phyloP scores from a whole-genome alignment of 768 basidiomycete species.

The Russula emetica region DNA sequence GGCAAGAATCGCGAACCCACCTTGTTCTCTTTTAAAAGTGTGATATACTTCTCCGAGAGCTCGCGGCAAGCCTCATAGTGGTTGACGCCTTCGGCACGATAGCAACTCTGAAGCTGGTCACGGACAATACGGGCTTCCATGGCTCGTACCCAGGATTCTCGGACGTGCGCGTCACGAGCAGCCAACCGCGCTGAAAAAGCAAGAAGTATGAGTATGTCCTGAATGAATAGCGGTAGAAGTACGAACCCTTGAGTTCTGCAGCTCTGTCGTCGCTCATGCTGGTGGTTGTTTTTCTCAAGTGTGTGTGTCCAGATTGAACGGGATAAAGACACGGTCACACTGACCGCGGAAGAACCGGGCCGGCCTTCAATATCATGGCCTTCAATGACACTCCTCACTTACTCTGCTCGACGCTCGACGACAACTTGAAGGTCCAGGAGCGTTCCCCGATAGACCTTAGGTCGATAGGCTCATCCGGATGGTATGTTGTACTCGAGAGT shows the following conservation, averaged over 20 bases:
- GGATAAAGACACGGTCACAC: too few species aligned
- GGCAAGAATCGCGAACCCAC: conserved; percentile 43
- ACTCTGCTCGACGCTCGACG: neutral
- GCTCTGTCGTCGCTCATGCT: conserved; percentile 38
- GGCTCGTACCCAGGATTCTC: conserved; percentile 90
- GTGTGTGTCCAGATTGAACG: conserved; percentile 5
- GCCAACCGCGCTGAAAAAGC: conserved; percentile 51
- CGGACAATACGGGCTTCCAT: conserved; percentile 91
- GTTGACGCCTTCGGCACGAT: conserved; percentile 86
- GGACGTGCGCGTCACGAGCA: conserved; percentile 69
- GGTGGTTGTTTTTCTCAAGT: conserved; percentile 36
- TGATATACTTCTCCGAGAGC: conserved; percentile 74
- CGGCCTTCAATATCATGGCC: too few species aligned
- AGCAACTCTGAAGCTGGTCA: conserved; percentile 86
- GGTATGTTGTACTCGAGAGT: too few species aligned
- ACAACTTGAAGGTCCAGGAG: neutral
- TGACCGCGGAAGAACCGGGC: conserved; percentile 2
- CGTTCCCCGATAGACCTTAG: neutral
- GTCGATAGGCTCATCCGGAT: neutral
- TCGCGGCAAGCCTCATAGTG: conserved; percentile 86
- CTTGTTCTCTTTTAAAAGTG: conserved; percentile 74
- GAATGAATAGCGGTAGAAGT: neutral
- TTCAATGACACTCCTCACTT: neutral
- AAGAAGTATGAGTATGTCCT: neutral
- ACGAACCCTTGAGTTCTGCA: conserved; percentile 50